Base-by-base conservation (phyloP, 2,329 filamentous ascomycete species). In the Teratosphaeria nubilosa region DNA sequence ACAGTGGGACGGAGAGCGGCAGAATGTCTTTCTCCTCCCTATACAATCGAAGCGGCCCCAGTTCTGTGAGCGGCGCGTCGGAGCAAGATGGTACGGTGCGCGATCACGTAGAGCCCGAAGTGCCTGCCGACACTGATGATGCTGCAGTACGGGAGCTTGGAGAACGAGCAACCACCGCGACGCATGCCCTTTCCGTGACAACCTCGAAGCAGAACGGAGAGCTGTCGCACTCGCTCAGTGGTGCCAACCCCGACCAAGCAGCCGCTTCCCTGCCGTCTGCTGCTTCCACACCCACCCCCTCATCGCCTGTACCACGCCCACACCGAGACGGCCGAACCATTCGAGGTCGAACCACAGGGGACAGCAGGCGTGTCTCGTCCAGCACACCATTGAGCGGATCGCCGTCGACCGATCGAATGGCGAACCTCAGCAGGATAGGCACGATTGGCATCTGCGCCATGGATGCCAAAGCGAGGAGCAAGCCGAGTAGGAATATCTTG, bases 381-480 rank as follows among this genome's bases (percentile, higher is more conserved):
- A 94, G 89, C 72, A 91, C 88, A 45, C 83, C 86, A 45, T 94
- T 88, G 74, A 94, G 87, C 70, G 84, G 89, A 61, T 94, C 88
- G 68, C 86, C 87, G 6, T 88, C 86, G 63, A 87, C 86, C 64
- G 89, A 92, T 57, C 78, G 86, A 57, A 77, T 77, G 58, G 86
- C 56, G 66, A 86, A 73, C 63, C 73, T 74, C 57, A 73, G 74
- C 55, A 75, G 20, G n/a, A 75, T 84, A 61, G 85, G 85, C 60
- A 82, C 79, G 59, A 96, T 99, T 69, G 94, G 94, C 56, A 90
- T 99, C 10, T 99, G 94, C 72, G 95, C 94, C 24, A 79, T 99
- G 59, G 94, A 99, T 75, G 83, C 92, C 65, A 99, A 99, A 76
- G 94, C 94, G 37, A 84, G 94, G 68, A 96, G 91, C 79, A 97